A percentile compares a stretch with the other conserved stretches of the same genome.
Evolutionary conservation across 2,329 filamentous ascomycete species (phyloP).

Genomic region (Chaetomiaceae sp.): DNA sequence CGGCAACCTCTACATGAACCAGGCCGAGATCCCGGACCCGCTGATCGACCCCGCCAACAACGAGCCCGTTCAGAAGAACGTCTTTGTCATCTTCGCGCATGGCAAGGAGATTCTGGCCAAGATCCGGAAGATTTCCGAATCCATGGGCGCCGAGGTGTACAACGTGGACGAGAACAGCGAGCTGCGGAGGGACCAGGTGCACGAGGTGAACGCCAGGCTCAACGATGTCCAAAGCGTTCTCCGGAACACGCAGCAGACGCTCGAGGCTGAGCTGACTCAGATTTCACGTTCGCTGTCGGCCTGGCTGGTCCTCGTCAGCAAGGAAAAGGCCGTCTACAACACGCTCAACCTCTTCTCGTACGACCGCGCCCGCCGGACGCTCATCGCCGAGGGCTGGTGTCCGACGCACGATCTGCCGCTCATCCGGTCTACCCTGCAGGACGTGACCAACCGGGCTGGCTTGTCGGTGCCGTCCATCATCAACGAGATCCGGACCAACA

Average conservation of each 20-base stretch:
- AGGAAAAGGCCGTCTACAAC: conserved; percentile 97
- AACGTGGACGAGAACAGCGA: conserved; percentile 97
- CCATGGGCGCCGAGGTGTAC: conserved; percentile 91
- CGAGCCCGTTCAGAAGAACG: conserved; percentile 91
- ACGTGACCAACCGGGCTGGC: conserved; percentile 93
- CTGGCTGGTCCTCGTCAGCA: conserved; percentile 97
- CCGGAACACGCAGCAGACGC: conserved; percentile 88
- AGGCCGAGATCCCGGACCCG: conserved; percentile 93
- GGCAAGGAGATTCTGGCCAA: conserved; percentile 98
- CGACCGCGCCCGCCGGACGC: conserved; percentile 87
- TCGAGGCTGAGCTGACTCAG: conserved; percentile 87
- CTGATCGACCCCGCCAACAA: conserved; percentile 90
- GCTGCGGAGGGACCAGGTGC: conserved; percentile 88
- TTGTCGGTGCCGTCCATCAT: conserved; percentile 97
- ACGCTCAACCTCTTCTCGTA: conserved; percentile 96
- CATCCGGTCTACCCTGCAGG: conserved; percentile 89
- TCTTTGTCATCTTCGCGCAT: conserved; percentile 98
- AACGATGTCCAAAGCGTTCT: conserved; percentile 89
- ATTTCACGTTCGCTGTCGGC: conserved; percentile 89
- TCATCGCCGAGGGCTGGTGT: conserved; percentile 97
- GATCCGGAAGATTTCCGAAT: conserved; percentile 98
- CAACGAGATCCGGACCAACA: conserved; percentile 95
- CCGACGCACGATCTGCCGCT: conserved; percentile 84
- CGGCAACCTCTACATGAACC: conserved; percentile 99
- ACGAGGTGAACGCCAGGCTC: conserved; percentile 92